Evolutionary conservation across 208 protist species (phyloP).

Genomic region (Naegleria fowleri): DNA sequence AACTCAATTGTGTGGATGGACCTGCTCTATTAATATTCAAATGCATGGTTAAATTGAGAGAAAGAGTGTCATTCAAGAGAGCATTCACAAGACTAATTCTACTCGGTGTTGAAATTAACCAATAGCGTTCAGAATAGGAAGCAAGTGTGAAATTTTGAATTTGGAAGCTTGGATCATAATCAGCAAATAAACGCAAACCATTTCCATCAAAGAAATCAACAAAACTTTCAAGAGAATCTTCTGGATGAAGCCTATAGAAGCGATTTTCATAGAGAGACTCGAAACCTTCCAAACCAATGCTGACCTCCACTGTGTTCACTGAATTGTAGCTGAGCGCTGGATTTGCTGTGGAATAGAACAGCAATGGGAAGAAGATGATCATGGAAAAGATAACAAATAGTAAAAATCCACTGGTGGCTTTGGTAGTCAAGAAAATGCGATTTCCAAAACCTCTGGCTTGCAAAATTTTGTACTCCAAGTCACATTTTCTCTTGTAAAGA

Average conservation of each 20-base stretch:
- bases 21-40: neutral
- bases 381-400: slow-evolving; percentile 55
- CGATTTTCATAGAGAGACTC: slow-evolving; percentile 54
- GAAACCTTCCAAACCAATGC: slow-evolving; percentile 55
- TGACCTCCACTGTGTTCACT: slow-evolving; percentile 46
- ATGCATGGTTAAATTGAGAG: neutral
- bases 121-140: neutral
- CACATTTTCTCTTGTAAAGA: neutral
- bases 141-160: neutral
- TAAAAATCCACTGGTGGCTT: slow-evolving; percentile 40
- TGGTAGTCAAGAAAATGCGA: neutral
- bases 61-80: neutral
- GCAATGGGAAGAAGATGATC: slow-evolving; percentile 62
- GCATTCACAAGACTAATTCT: neutral
- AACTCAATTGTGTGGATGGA: neutral
- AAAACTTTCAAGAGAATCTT: neutral
- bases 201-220: neutral
- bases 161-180: neutral
- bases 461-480: slow-evolving; percentile 16
- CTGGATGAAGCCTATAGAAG: neutral
- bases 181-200: neutral
- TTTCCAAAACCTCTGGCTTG: neutral
- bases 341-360: slow-evolving; percentile 77
- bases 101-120: neutral
- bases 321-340: slow-evolving; percentile 55